Evolutionary conservation across 768 basidiomycete genomes (phyloP).

Genomic region (Pisolithus orientalis): DNA sequence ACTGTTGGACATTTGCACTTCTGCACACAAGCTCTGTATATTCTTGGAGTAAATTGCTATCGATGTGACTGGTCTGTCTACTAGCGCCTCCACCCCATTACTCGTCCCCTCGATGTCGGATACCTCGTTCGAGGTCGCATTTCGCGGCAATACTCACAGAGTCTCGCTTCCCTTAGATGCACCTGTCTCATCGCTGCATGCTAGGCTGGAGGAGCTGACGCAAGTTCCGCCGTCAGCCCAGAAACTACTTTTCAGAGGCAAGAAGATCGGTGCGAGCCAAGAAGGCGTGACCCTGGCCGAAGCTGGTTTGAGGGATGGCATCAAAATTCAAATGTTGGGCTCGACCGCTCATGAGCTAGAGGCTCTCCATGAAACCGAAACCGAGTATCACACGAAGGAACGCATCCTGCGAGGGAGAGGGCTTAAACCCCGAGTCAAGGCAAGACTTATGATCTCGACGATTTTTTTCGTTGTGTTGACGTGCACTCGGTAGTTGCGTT

Average conservation of each 20-base stretch:
- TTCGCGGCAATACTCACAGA: constrained; percentile 43
- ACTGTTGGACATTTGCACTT: too few relatives aligned
- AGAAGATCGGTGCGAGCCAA: constrained; percentile 31
- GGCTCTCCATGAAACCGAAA: constrained; percentile 48
- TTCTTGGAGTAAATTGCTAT: too few relatives aligned
- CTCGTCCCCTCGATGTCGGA: background rate
- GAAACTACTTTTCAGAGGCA: constrained; percentile 71
- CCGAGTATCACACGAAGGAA: constrained; percentile 50
- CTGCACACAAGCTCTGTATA: too few relatives aligned
- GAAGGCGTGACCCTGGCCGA: constrained; percentile 31
- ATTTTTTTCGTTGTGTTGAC: background rate
- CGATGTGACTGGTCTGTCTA: too few relatives aligned
- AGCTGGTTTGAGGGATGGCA: constrained; percentile 56
- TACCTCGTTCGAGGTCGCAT: constrained; percentile 28
- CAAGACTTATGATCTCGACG: constrained; percentile 17
- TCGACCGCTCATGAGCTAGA: constrained; percentile 54
- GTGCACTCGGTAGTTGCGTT: constrained; percentile 39
- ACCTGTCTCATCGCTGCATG: constrained; percentile 47
- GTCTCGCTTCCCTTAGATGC: constrained; percentile 45
- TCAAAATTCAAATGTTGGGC: constrained; percentile 68
- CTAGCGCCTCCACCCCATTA: too few relatives aligned
- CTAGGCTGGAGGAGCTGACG: constrained; percentile 55
- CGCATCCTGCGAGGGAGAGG: constrained; percentile 55
- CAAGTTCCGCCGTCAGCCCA: constrained; percentile 59
- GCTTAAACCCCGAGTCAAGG: constrained; percentile 53